phyloP scores from a whole-genome alignment of 2,329 filamentous ascomycete genomes.

The Aspergillus terreus region DNA sequence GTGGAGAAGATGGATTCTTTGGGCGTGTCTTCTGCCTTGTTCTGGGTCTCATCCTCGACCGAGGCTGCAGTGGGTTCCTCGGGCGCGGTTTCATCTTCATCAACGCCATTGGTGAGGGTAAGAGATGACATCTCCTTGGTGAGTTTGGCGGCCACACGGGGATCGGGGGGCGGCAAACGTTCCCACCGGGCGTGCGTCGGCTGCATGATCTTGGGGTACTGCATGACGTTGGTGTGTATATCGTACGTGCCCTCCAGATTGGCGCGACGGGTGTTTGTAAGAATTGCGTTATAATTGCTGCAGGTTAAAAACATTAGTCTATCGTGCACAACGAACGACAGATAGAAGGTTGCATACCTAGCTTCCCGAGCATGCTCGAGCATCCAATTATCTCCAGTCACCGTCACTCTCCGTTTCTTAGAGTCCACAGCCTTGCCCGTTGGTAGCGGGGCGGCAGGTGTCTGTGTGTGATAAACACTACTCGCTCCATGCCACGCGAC shows the following conservation, averaged over 20 bases:
- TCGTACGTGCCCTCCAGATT: conserved; percentile 82
- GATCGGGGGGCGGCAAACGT: conserved; percentile 54
- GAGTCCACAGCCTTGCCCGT: conserved; percentile 69
- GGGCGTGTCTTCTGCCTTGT: conserved; percentile 3
- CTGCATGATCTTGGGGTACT: conserved; percentile 83
- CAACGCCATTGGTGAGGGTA: conserved; percentile 30
- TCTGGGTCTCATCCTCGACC: conserved; percentile 6
- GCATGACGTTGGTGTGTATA: conserved; percentile 87
- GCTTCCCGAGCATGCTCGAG: conserved; percentile 88
- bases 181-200: conserved; percentile 83
- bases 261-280: conserved; percentile 64
- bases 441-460: conserved; percentile 70
- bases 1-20: conserved; percentile 46
- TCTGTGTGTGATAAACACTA: conserved; percentile 84
- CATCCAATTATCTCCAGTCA: conserved; percentile 96
- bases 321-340: neutral
- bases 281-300: conserved; percentile 78
- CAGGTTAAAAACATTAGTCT: conserved; percentile 10
- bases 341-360: conserved; percentile 56
- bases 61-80: conserved; percentile 4
- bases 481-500: conserved; percentile 98
- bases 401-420: conserved; percentile 80
- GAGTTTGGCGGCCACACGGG: conserved; percentile 23
- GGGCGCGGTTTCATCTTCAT: conserved; percentile 13
- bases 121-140: conserved; percentile 32